Evolutionary conservation across 495 filamentous ascomycete species (phyloP).

Genomic region (Penicillium verhagenii): DNA sequence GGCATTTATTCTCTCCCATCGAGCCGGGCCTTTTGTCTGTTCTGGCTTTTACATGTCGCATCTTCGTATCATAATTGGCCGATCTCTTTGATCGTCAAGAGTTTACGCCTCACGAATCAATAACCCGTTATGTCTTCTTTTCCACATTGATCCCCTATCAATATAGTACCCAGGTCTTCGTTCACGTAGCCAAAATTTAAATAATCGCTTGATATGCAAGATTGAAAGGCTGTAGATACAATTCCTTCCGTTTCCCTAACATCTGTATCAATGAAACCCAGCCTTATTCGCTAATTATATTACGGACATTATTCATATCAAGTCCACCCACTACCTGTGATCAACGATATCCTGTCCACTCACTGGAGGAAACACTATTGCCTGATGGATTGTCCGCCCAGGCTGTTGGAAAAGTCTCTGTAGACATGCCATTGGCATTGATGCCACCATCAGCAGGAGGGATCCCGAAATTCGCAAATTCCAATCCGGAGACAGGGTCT

Average conservation of each 20-base stretch:
- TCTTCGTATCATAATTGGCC: slow-evolving; percentile 37
- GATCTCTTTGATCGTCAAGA: slow-evolving; percentile 32
- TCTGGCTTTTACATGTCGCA: slow-evolving; percentile 26
- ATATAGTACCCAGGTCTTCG: too few relatives aligned
- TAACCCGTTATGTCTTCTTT: slow-evolving; percentile 28
- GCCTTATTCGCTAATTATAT: neutral
- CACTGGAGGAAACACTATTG: slow-evolving; percentile 5
- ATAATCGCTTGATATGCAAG: neutral
- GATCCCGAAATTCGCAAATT: slow-evolving; percentile 32
- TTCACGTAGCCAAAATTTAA: neutral
- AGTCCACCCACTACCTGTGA: neutral
- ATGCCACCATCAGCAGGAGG: neutral
- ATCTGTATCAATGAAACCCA: neutral
- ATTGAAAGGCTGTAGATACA: too few relatives aligned
- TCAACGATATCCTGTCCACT: slow-evolving; percentile 19
- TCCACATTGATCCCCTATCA: neutral
- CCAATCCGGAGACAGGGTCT: slow-evolving; percentile 41
- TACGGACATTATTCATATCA: neutral
- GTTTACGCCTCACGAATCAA: slow-evolving; percentile 48
- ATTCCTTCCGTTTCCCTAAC: neutral
- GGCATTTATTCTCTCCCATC: slow-evolving; percentile 10
- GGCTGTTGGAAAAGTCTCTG: neutral
- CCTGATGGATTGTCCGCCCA: slow-evolving; percentile 11
- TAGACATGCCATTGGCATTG: slow-evolving; percentile 3
- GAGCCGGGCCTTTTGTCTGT: slow-evolving; percentile 21